Base-by-base conservation (phyloP, 164 flowering plant species). In the Piper longum region DNA sequence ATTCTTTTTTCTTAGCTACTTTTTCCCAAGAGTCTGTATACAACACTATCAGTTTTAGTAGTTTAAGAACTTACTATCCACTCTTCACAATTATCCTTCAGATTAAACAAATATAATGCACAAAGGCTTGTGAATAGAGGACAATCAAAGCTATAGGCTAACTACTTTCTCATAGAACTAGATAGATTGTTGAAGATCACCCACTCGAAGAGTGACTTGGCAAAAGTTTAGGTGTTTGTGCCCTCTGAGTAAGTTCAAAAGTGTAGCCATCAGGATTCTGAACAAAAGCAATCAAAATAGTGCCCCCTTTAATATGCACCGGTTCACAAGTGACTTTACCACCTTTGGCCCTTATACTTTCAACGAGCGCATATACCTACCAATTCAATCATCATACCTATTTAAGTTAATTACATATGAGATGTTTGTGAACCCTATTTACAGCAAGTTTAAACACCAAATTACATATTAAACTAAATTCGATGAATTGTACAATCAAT, bases 161-260 rank as follows among this genome's bases (percentile, higher is more conserved):
- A 6, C 52, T 73, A 93, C 99, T 93, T 90, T 88, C 57, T 91
- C 97, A 76, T 95, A 95, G 66, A 95, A 95, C 72, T 85, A 83
- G 75, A 95, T 82, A 52, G 96, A 75, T 17, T 91, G 91, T 3
- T 86, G 92, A 48, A 95, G 77, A 72, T 95, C 96, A 60, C 96
- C 96, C 60, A 91, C 96, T 62, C 96, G 99, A 72, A 95, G 91
- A 96, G 88, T 95, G 14, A 95, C 86, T 82, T 95, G 99, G 63
- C 99, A 90, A 2, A 95, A 79, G 97, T 71, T 95, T 95, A 75
- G 91, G 96, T 67, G 95, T 90, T 19, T 82, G 77, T 2, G 72
- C 89, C 66, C 96, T 80, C 66, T 91, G 95, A 68, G 88, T 83
- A 59, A 95, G 83, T 76, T 90, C 96, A 81, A 95, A 95, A 17